Conservation (phyloP, 176 grass and related monocot species). For the Bolboschoenus planiculmis region DNA sequence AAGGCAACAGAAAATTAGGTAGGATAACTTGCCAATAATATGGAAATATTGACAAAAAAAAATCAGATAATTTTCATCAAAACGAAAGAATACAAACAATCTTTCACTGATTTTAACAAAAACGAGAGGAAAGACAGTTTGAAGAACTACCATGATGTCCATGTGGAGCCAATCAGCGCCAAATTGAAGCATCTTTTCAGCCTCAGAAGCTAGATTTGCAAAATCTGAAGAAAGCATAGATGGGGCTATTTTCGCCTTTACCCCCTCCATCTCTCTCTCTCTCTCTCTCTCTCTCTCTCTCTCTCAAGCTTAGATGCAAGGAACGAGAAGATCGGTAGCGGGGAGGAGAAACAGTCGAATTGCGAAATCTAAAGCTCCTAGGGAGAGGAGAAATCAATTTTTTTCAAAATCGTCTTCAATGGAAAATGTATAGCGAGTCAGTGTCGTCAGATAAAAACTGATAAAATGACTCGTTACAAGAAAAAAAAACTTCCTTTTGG, state of each 20-base stretch:
- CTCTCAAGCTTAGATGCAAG: background rate
- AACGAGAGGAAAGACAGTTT: background rate
- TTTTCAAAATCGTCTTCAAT: background rate
- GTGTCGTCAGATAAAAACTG: background rate
- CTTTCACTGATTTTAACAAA: background rate
- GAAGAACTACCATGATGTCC: constrained; percentile 87
- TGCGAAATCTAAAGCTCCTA: background rate
- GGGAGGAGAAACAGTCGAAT: background rate
- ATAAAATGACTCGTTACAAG: background rate
- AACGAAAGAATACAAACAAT: background rate
- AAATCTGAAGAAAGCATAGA: constrained; percentile 97
- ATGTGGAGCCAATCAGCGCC: constrained; percentile 99
- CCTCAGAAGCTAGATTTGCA: constrained; percentile 60
- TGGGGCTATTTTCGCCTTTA: constrained; percentile 55
- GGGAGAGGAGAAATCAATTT: background rate
- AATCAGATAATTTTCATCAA: background rate
- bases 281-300: background rate
- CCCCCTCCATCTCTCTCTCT: constrained; percentile 14
- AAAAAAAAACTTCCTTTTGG: no score
- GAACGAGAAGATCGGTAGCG: background rate
- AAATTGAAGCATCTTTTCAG: constrained; percentile 67
- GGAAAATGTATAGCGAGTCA: background rate
- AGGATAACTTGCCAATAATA: background rate
- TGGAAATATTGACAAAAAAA: background rate
- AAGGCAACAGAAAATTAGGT: constrained; percentile 4